A percentile compares a stretch with the other conserved stretches of the same genome.
These are phyloP conservation scores for Selaginella moellendorffii DNA, from an alignment of 75 land plant genomes.

Conservation along the genomic window DNA sequence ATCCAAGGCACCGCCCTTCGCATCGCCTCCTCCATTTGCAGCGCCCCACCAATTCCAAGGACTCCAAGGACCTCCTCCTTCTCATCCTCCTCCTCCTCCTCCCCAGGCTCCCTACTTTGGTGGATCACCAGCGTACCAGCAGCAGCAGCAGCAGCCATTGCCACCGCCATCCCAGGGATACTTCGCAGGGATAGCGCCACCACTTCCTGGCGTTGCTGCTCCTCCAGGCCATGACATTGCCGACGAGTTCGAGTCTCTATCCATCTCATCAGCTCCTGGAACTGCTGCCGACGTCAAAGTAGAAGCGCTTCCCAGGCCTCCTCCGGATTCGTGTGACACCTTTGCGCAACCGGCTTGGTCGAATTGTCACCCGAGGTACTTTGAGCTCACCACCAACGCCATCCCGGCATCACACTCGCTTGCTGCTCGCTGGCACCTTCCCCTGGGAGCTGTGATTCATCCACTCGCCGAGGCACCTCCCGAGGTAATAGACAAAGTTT, in stretches of 20 bases:
- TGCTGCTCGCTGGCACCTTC: conserved; percentile 87
- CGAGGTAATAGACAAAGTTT: conserved; percentile 32
- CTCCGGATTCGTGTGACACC: conserved; percentile 27
- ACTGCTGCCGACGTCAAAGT: conserved; percentile 39
- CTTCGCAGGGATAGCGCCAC: no score
- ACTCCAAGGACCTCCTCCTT: no score
- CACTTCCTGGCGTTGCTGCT: no score
- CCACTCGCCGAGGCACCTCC: conserved; percentile 86
- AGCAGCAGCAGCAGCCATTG: no score
- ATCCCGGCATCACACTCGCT: conserved; percentile 89
- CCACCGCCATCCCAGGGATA: no score
- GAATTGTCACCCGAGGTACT: conserved; percentile 62
- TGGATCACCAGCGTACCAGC: no score
- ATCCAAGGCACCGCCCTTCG: no score
- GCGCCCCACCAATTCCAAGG: no score
- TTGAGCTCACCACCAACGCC: conserved; percentile 69
- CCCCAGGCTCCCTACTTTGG: no score
- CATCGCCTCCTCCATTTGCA: no score
- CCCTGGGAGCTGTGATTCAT: conserved; percentile 88
- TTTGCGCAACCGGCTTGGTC: conserved; percentile 32
- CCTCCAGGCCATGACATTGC: no score
- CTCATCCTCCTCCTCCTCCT: no score
- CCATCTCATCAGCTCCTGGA: conserved; percentile 61
- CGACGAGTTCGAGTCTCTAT: conserved; percentile 80
- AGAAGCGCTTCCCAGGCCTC: conserved; percentile 59